Conservation (phyloP, 192 early-diverging fungal genomes). For the Coemansia sp. region DNA sequence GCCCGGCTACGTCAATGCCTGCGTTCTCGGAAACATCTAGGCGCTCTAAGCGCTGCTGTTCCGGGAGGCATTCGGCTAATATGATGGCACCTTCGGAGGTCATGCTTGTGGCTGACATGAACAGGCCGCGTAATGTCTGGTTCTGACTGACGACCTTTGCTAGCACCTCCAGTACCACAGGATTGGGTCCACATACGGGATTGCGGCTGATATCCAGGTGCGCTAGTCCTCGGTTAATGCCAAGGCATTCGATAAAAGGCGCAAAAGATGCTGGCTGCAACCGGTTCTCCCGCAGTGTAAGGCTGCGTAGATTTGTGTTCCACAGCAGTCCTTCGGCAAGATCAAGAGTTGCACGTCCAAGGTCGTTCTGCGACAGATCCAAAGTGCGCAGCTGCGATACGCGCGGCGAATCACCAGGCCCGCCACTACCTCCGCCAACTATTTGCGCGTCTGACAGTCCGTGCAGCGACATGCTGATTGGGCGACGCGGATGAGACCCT, state of each 20-base stretch:
- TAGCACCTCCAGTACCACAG: constrained; percentile 34
- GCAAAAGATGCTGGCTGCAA: constrained; percentile 50
- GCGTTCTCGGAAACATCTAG: constrained; percentile 79
- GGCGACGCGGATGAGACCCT: constrained; percentile 20
- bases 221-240: constrained; percentile 51
- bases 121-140: constrained; percentile 61
- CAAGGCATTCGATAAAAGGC: constrained; percentile 53
- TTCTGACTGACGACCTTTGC: constrained; percentile 58
- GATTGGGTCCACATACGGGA: constrained; percentile 47
- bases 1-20: constrained; percentile 71
- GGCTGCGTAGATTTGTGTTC: constrained; percentile 48
- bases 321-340: constrained; percentile 49
- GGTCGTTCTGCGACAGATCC: constrained; percentile 52
- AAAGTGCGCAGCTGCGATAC: constrained; percentile 47
- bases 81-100: constrained; percentile 75
- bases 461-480: constrained; percentile 49
- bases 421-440: constrained; percentile 15
- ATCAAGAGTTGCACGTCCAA: constrained; percentile 46
- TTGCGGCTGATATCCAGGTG: constrained; percentile 62
- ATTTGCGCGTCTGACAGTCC: constrained; percentile 47
- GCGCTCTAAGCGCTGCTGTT: constrained; percentile 63
- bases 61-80: constrained; percentile 78
- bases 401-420: constrained; percentile 33
- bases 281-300: constrained; percentile 54
- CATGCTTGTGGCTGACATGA: constrained; percentile 62